Evolutionary conservation across 179 eudicot genomes (phyloP).

Genomic region (Heliamphora ciliata): DNA sequence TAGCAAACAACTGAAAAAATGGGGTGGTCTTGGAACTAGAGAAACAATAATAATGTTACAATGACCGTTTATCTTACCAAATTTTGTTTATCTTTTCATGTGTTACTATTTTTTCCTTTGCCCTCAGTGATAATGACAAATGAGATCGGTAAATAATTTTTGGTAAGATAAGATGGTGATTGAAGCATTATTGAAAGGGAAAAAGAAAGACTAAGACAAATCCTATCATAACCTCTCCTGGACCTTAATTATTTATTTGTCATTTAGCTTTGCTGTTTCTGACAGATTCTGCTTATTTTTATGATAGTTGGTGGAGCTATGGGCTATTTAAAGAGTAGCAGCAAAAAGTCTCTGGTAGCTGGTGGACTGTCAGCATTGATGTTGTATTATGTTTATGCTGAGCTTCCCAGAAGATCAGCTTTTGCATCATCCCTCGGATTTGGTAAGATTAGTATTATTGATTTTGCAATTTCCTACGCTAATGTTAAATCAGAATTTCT

Average conservation of each 20-base stretch:
- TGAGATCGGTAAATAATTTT: no score
- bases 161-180: no score
- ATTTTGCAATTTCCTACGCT: neutral
- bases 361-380: conserved; percentile 68
- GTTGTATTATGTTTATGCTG: conserved; percentile 49
- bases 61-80: no score
- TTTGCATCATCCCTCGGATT: conserved; percentile 77
- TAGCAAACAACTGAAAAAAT: neutral
- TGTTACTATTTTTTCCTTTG: no score
- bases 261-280: neutral
- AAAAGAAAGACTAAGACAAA: neutral
- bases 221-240: neutral
- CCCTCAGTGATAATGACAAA: no score
- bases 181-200: no score
- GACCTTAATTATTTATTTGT: neutral
- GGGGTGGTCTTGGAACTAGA: no score
- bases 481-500: neutral
- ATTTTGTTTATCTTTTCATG: no score
- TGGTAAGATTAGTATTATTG: conserved; percentile 20
- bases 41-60: no score
- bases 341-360: conserved; percentile 60
- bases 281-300: neutral
- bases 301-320: conserved; percentile 54
- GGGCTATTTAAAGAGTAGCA: conserved; percentile 79
- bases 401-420: conserved; percentile 71